phyloP scores from a whole-genome alignment of 306 rosid species.

The Acacia acuminata region DNA sequence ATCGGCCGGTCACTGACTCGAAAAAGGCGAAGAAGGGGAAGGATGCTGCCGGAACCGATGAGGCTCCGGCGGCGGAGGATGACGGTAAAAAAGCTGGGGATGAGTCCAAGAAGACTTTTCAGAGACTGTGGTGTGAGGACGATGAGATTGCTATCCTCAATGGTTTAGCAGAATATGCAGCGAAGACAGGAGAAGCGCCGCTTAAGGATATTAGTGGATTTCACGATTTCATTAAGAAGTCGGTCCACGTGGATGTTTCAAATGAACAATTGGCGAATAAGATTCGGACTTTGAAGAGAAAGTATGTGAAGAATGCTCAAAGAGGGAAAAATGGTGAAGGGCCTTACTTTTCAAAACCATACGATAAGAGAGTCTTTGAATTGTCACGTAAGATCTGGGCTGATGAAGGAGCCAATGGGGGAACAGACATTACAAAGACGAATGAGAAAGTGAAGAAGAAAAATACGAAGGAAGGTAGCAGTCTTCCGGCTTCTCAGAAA shows the following conservation, averaged over 20 bases:
- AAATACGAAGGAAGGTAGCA: conserved; percentile 34
- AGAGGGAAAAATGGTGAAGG: conserved; percentile 41
- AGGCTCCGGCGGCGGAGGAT: conserved; percentile 32
- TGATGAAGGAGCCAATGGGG: conserved; percentile 17
- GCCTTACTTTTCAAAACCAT: conserved; percentile 36
- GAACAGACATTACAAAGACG: conserved; percentile 28
- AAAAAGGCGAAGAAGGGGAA: conserved; percentile 44
- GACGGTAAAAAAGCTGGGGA: conserved; percentile 40
- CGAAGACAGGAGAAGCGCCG: conserved; percentile 44
- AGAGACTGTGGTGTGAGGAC: conserved; percentile 61
- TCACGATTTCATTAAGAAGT: conserved; percentile 50
- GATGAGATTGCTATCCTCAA: conserved; percentile 53
- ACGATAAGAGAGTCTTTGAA: conserved; percentile 46
- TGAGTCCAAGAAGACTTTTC: conserved; percentile 46
- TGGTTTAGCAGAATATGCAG: conserved; percentile 44
- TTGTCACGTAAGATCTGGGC: conserved; percentile 66
- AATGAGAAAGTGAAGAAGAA: conserved; percentile 34
- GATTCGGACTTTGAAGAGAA: conserved; percentile 60
- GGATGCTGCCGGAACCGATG: background rate
- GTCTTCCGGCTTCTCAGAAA: conserved; percentile 27
- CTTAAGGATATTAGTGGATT: conserved; percentile 32
- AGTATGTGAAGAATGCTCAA: conserved; percentile 31
- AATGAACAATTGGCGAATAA: conserved; percentile 50
- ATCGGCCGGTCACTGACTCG: background rate
- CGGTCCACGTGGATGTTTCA: conserved; percentile 42